phyloP scores from a whole-genome alignment of 352 stramenopile genomes.

The Stephanocyclus meneghinianus region DNA sequence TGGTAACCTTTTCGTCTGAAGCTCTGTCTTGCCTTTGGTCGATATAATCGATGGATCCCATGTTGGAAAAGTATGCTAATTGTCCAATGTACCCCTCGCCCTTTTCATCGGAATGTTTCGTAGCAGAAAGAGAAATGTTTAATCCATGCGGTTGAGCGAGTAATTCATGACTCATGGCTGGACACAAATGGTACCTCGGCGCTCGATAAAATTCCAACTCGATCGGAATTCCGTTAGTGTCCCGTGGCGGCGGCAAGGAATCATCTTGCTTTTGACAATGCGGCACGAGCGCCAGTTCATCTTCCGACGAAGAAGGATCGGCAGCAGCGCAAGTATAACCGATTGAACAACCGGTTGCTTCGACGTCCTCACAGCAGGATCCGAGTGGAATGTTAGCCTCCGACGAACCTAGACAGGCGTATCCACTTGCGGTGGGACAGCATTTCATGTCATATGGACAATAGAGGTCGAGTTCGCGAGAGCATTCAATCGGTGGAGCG shows the following conservation, averaged over 20 bases:
- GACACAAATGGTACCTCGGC: conserved; percentile 31
- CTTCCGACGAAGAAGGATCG: too few relatives aligned
- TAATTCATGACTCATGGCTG: conserved; percentile 4
- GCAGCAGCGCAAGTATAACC: conserved; percentile 10
- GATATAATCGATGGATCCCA: conserved; percentile 10
- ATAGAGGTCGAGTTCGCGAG: background rate
- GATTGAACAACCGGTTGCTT: conserved; percentile 13
- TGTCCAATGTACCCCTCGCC: conserved; percentile 11
- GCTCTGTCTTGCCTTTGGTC: background rate
- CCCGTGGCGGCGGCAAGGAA: background rate
- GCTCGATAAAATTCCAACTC: conserved; percentile 5
- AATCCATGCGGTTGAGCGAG: conserved; percentile 30
- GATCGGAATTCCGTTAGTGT: background rate
- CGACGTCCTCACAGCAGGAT: conserved; percentile 12
- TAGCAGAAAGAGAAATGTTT: background rate
- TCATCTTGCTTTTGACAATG: background rate
- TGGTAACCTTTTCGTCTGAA: conserved; percentile 14
- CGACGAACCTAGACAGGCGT: background rate
- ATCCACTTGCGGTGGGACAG: conserved; percentile 14
- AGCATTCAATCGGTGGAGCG: conserved; percentile 11
- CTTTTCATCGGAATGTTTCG: background rate
- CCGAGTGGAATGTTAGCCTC: conserved; percentile 4
- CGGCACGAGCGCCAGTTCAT: too few relatives aligned
- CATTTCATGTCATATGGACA: conserved; percentile 21
- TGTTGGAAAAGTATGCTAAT: conserved; percentile 50